Percentiles rank a stretch among this genome's conserved stretches.
These are phyloP conservation scores for Phytophthora hibernalis DNA, from an alignment of 352 stramenopile genomes.

Conservation along the genomic window DNA sequence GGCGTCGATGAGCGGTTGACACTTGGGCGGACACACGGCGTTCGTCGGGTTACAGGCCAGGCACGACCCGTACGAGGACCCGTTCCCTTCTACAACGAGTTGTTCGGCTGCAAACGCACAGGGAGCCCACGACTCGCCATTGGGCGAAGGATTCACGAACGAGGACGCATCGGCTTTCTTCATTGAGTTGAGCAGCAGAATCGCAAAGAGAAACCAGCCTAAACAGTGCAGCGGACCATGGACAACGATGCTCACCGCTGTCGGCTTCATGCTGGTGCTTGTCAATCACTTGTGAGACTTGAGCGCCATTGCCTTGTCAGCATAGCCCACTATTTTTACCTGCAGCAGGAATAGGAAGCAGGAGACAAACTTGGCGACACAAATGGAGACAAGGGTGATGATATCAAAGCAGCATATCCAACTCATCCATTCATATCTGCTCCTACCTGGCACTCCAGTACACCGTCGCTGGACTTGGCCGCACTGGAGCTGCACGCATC, in stretches of 20 bases:
- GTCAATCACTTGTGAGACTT: constrained; percentile 12
- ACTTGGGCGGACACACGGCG: constrained; percentile 67
- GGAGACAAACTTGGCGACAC: constrained; percentile 3
- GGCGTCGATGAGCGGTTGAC: constrained; percentile 73
- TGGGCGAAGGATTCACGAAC: constrained; percentile 61
- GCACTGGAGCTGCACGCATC: not conserved
- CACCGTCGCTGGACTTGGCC: not conserved
- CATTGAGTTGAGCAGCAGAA: constrained; percentile 27
- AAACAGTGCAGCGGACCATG: constrained; percentile 20
- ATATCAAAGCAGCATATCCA: constrained; percentile 28
- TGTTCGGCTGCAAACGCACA: constrained; percentile 60
- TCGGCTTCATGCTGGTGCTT: constrained; percentile 14
- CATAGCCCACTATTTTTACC: constrained; percentile 26
- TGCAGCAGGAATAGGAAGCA: not conserved
- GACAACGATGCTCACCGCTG: constrained; percentile 11
- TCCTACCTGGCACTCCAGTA: constrained; percentile 12
- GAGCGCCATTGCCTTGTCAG: not conserved
- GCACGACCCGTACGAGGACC: constrained; percentile 70
- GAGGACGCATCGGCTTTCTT: constrained; percentile 30
- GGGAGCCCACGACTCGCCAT: constrained; percentile 68
- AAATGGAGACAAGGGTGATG: constrained; percentile 18
- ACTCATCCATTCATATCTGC: constrained; percentile 23
- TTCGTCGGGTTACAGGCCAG: constrained; percentile 61
- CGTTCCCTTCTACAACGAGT: constrained; percentile 62
- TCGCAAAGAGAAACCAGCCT: constrained; percentile 20